Percentiles rank a stretch among this genome's conserved stretches.
phyloP scores from a whole-genome alignment of 306 rosid genomes.

The cucumber (Cucumis sativus) region DNA sequence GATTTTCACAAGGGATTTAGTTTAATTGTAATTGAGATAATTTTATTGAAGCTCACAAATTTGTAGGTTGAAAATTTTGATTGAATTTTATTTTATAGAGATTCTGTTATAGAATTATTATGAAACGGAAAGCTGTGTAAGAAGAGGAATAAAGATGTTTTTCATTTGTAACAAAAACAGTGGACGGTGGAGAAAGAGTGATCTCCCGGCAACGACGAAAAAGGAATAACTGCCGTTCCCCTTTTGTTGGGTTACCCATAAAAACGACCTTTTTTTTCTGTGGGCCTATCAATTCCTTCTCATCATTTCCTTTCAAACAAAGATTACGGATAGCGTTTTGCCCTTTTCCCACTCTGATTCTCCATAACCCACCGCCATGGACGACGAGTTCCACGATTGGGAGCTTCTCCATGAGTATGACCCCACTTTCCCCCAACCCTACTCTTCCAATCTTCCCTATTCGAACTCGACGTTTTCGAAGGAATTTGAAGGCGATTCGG shows the following conservation, averaged over 20 bases:
- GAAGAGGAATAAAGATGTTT: not conserved
- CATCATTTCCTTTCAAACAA: not conserved
- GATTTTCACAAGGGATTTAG: no score
- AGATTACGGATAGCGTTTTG: not conserved
- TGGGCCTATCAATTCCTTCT: not conserved
- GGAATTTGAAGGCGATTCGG: conserved; percentile 26
- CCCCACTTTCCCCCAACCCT: conserved; percentile 9
- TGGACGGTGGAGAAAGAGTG: not conserved
- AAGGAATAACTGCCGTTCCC: not conserved
- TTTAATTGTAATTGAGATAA: no score
- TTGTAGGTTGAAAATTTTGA: no score
- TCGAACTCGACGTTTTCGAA: conserved; percentile 7
- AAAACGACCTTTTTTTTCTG: not conserved
- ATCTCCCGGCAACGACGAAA: not conserved
- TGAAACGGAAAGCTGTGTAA: not conserved
- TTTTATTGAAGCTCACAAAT: no score
- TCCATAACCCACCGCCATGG: conserved; percentile 14
- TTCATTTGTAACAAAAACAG: not conserved
- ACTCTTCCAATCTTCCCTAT: not conserved
- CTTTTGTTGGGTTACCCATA: not conserved
- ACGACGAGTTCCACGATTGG: conserved; percentile 38
- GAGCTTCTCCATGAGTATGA: conserved; percentile 29
- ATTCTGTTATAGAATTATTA: not conserved
- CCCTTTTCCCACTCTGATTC: not conserved
- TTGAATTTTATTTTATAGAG: not conserved